Evolutionary conservation across 768 basidiomycete species (phyloP).

Genomic region (Rhodosporidiobolus odoratus): DNA sequence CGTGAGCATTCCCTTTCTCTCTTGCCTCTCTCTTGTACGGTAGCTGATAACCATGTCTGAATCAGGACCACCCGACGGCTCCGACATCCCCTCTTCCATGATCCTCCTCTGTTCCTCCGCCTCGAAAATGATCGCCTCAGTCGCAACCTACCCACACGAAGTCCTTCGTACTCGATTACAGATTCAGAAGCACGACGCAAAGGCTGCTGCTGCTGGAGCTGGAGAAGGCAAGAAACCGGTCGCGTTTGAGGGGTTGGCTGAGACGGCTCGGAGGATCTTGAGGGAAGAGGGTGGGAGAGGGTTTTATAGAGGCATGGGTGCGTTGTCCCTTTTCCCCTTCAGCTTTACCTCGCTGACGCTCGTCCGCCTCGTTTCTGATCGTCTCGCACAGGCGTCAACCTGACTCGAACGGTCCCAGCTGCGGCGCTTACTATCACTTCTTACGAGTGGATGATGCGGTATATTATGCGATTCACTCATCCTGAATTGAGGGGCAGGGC

Average conservation of each 20-base stretch:
- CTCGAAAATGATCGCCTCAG: slow-evolving; percentile 91
- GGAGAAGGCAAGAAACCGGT: neutral
- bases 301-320: slow-evolving; percentile 81
- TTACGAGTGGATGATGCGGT: slow-evolving; percentile 50
- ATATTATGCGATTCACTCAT: neutral
- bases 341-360: too few relatives aligned
- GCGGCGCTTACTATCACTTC: slow-evolving; percentile 93
- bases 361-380: too few relatives aligned
- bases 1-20: slow-evolving; percentile 55
- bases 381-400: slow-evolving; percentile 67
- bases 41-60: neutral
- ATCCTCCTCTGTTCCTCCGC: slow-evolving; percentile 87
- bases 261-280: slow-evolving; percentile 67
- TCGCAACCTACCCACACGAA: slow-evolving; percentile 96
- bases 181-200: slow-evolving; percentile 51
- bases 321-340: too few relatives aligned
- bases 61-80: slow-evolving; percentile 45
- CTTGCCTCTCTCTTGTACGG: neutral
- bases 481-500: neutral
- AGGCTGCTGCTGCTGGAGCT: neutral
- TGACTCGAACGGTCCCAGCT: slow-evolving; percentile 78
- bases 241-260: slow-evolving; percentile 57
- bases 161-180: slow-evolving; percentile 97
- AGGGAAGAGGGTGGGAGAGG: slow-evolving; percentile 79
- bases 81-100: slow-evolving; percentile 53